A percentile compares a stretch with the other conserved stretches of the same genome.
Conservation (phyloP, 1,284 basidiomycete species). For the Hemileia vastatrix region DNA sequence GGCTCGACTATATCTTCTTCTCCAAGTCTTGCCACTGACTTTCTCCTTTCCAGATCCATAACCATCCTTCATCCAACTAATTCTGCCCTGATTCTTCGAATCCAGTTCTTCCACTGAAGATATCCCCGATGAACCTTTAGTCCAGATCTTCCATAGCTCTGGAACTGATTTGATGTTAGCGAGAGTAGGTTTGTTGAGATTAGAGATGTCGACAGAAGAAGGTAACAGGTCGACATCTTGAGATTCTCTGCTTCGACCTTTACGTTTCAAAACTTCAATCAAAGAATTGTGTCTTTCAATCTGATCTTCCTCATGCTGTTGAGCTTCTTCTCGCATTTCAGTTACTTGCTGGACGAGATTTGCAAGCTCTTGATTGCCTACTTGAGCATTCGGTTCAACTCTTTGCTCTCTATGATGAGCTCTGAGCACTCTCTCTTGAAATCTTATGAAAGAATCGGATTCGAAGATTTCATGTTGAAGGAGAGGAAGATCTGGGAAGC, state of each 20-base stretch:
- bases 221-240: not conserved
- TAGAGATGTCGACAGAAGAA: not conserved
- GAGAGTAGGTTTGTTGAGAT: not conserved
- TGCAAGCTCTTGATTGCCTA: not conserved
- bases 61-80: no score
- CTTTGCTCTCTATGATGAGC: not conserved
- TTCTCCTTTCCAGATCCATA: no score
- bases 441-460: not conserved
- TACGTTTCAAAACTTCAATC: not conserved
- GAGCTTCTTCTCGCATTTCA: not conserved
- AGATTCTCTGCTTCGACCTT: not conserved
- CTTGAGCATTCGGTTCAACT: not conserved
- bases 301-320: not conserved
- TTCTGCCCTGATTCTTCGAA: not conserved
- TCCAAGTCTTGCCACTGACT: no score
- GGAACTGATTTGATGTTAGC: not conserved
- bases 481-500: not conserved
- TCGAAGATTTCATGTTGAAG: not conserved
- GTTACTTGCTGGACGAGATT: not conserved
- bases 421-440: not conserved
- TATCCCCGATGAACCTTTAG: not conserved
- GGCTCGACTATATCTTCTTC: no score
- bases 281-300: not conserved
- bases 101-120: not conserved
- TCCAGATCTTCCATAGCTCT: not conserved